Evolutionary conservation across 148 eudicot species (phyloP), one percentile per base, ranked within the genome.

Genomic region (Gaultheria prostrata): DNA sequence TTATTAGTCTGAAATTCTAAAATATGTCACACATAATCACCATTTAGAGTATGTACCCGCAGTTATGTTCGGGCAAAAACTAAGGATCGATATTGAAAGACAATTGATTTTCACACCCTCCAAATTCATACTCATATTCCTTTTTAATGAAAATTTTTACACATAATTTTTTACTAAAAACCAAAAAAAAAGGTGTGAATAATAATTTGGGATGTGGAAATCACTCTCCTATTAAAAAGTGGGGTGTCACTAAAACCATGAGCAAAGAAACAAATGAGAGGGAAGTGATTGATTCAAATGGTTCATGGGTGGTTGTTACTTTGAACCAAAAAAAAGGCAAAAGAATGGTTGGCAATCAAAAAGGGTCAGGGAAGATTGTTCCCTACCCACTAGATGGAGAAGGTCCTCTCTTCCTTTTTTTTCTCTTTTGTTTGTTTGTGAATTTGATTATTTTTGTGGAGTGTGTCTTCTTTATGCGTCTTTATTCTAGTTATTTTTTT

Each of bases 241-340:
- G 28, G 71, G 67, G 46, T 67, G 77, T 79, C 82, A 65, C 82
- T 67, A 53, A 84, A 59, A 50, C 73, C 80, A 78, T 78, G 65
- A 78, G 70, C 51, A 32, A 49, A 33, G 33, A 33, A 50, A 51
- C 59, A 30, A 50, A 11, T 24, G 5, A 24, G 77, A 8, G 1
- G 72, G 33, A 13, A 67, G 82, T 84, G 86, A 84, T 74, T 50
- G 83, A 79, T 84, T 70, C 53, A 84, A 63, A 84, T 83, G 85
- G 81, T 77, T 77, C 53, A 73, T 56, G 79, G 83, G 73, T 80
- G 83, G 72, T 39, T 61, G 48, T 45, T 67, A 45, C 73, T 45
- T 65, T 74, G 46, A 20, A 35, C 26, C 14, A 43, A 35, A 49
- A 18, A 53, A 69, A 79, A 70, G 39, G 24, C 48, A 33, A 79